Base-by-base conservation (phyloP, 345 rosid genomes). In the Crucihimalaya himalaica region DNA sequence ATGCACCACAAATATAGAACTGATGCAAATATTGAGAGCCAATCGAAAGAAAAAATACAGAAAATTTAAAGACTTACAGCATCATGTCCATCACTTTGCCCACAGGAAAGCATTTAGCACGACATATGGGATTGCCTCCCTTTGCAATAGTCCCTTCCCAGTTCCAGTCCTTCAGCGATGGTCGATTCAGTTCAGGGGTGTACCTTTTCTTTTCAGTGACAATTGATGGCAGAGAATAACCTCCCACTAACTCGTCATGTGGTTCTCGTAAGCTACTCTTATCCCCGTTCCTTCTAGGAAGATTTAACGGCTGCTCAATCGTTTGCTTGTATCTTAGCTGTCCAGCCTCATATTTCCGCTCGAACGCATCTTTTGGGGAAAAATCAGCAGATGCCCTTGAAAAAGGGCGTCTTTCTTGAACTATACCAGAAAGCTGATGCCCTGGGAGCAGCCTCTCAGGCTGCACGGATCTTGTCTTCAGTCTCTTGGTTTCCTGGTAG, bases 111-210 rank as follows among this genome's bases (percentile, higher is more conserved):
- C 89, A 87, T 62, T 89, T 91, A 71, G 96, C 98, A 75, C 81
- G 91, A 73, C 98, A 94, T 61, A 94, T 85, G 8, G 94, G 93
- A 69, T 86, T 86, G 63, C 98, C 98, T 67, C 96, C 97, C 84
- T 94, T 91, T 20, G 97, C 98, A 62, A 94, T 84, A 55, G 91
- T 88, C 53, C 98, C 98, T 78, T 94, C 97, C 98, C 98, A 94
- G 83, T 93, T 91, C 98, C 98, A 93, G 75, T 90, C 88, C 45
- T 84, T 87, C 48, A 88, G 66, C 27, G 95, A 81, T 66, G 88
- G 68, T 63, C 35, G 83, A 63, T 76, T 83, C 53, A 81, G 76
- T 60, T 89, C 94, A 57, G 87, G 88, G 47, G 84, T 72, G 56
- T 80, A 78, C 66, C 83, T 83, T 83, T 85, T 88, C 74, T 82